Evolutionary conservation across 1,139 yeast genomes (phyloP).

Genomic region (Protomyces gravidus): DNA sequence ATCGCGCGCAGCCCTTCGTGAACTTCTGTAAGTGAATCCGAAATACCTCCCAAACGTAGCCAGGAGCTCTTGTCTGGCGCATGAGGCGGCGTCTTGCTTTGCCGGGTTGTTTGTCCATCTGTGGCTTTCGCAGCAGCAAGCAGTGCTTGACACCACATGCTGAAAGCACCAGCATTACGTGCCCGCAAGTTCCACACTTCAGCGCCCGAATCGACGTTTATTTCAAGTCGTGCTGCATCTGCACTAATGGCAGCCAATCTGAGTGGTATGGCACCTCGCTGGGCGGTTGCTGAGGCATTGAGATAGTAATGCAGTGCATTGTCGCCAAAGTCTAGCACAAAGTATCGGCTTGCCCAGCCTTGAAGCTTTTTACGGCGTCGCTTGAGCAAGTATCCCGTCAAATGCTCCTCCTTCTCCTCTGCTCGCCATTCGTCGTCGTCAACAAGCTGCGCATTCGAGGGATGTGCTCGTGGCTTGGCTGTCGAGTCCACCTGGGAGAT

Average conservation of each 20-base stretch:
- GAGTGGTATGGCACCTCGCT: constrained; percentile 91
- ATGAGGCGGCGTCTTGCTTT: neutral
- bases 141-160: constrained; percentile 77
- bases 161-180: constrained; percentile 58
- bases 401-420: constrained; percentile 12
- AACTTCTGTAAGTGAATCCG: neutral
- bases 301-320: constrained; percentile 80
- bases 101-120: neutral
- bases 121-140: constrained; percentile 38
- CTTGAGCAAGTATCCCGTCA: constrained; percentile 63
- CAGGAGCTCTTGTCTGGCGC: neutral
- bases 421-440: constrained; percentile 18
- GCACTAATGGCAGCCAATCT: constrained; percentile 77
- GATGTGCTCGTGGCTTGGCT: constrained; percentile 1
- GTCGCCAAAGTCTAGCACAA: constrained; percentile 72
- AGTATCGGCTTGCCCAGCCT: constrained; percentile 81
- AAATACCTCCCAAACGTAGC: neutral
- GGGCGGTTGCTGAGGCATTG: constrained; percentile 61
- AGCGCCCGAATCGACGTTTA: constrained; percentile 89
- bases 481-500: constrained; percentile 45
- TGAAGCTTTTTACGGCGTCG: constrained; percentile 76
- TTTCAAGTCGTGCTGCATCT: constrained; percentile 59
- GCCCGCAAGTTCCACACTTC: constrained; percentile 90
- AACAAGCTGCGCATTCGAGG: constrained; percentile 9
- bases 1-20: neutral